Base-by-base conservation (phyloP, 164 flowering plant species). In the Macadamia tetraphylla region DNA sequence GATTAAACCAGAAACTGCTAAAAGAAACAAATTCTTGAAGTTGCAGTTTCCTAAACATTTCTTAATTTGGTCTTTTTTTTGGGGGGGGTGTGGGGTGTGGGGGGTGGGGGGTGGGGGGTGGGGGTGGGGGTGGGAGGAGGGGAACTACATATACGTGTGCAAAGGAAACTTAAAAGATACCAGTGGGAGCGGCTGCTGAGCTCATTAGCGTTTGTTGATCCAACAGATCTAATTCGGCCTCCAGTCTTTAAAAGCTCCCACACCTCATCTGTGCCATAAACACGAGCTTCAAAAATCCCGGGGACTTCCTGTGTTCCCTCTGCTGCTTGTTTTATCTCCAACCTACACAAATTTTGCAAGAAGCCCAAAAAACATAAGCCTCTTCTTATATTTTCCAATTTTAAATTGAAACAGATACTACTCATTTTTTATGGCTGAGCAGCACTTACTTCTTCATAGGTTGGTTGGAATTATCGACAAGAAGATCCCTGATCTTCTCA, bases 101-200 rank as follows among this genome's bases (percentile, higher is more conserved):
- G n/a, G n/a, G n/a, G n/a, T n/a, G n/a, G n/a, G n/a, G n/a, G n/a
- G n/a, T n/a, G n/a, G n/a, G 51, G 51, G 51, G 51, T 6, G 49
- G 49, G 49, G 49, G 49, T 6, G 51, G 51, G n/a, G n/a, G n/a
- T n/a, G n/a, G n/a, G n/a, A n/a, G n/a, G n/a, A n/a, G n/a, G n/a
- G n/a, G 15, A 51, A 9, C 55, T 9, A n/a, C n/a, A n/a, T n/a
- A n/a, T n/a, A n/a, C 17, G 14, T 14, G 14, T 5, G 15, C 69
- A 58, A 68, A 46, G 11, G 3, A 49, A 9, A 43, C 10, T 29
- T 12, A 42, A 40, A 64, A 13, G 35, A 77, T 84, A 92, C 96
- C 96, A 90, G 80, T 92, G 96, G 55, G 94, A 90, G 56, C 96
- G 91, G 78, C 98, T 92, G 75, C 98, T 92, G 43, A 83, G 84